Evolutionary conservation across 371 early-diverging fungal genomes (phyloP), one percentile per base, ranked within the genome.

Genomic region (Mucor velutinosus): DNA sequence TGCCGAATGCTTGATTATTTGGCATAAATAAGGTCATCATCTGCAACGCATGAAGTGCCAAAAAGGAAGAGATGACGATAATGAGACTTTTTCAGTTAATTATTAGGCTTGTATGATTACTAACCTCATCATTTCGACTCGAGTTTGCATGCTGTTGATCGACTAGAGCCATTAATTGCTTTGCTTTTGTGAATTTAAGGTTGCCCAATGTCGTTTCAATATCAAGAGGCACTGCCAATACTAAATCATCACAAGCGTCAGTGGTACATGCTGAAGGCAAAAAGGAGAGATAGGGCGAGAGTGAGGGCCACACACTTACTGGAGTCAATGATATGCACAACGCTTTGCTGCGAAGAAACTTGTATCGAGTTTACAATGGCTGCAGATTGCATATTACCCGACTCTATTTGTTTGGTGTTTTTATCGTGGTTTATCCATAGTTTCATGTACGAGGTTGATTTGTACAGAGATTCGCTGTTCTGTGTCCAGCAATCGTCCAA

Each of bases 1-100:
- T 39, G n/a, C 69, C 63, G n/a, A 76, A 61, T 27, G 76, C 76
- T 35, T 73, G 39, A 29, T 75, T 65, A 29, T 30, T 69, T n/a
- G 78, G 78, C 14, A 73, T 73, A 71, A 78, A 78, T 11, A 78
- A 55, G 10, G 78, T 78, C 2, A 71, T 23, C 78, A 25, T 51
- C 51, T 51, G 21, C 7, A 23, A 21, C 17, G 25, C 25, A 51
- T 51, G 33, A 8, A 33, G 3, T 33, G 33, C 33, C 33, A 33
- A 33, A 33, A 33, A 33, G 33, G 33, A 30, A 30, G 30, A 30
- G 5, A 30, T 5, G 30, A 33, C 8, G 8, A 33, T 33, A 33
- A 8, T 33, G 33, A 33, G 33, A 1, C 8, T 4, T 33, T 33
- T 33, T 33, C 33, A 33, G 8, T 23, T 51, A 10, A 51, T 51